Evolutionary conservation across 352 stramenopile genomes (phyloP).

Genomic region (Pythium brassicae): DNA sequence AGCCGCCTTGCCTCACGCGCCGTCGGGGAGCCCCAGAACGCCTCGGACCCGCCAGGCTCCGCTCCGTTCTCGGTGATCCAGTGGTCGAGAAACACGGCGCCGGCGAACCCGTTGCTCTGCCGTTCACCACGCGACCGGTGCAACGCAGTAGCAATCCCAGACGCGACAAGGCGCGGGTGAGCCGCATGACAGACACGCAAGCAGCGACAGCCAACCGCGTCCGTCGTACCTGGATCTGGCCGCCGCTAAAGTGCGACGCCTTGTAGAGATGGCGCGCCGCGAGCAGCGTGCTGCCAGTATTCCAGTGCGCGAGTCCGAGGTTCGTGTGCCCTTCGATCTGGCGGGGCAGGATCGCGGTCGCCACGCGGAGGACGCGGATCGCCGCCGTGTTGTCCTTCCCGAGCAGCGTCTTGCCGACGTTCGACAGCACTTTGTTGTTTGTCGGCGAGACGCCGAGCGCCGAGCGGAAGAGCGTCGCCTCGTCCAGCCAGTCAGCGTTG

Average conservation of each 20-base stretch:
- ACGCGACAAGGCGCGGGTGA: background rate
- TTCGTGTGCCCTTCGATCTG: slow-evolving; percentile 61
- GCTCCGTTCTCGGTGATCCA: slow-evolving; percentile 22
- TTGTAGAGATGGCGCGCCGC: slow-evolving; percentile 53
- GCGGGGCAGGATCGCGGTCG: slow-evolving; percentile 30
- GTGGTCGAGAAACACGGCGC: slow-evolving; percentile 25
- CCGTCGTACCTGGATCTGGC: slow-evolving; percentile 11
- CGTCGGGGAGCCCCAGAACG: slow-evolving; percentile 27
- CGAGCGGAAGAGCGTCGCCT: slow-evolving; percentile 51
- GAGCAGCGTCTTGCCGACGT: slow-evolving; percentile 63
- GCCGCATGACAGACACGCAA: background rate
- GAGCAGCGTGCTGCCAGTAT: slow-evolving; percentile 20
- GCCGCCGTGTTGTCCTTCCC: slow-evolving; percentile 31
- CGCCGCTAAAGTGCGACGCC: slow-evolving; percentile 20
- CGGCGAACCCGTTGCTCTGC: slow-evolving; percentile 34
- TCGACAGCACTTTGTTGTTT: slow-evolving; percentile 78
- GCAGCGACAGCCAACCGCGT: too few relatives aligned
- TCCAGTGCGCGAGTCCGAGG: slow-evolving; percentile 38
- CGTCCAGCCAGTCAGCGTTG: slow-evolving; percentile 64
- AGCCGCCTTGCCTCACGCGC: slow-evolving; percentile 18
- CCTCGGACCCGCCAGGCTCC: background rate
- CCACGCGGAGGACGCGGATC: slow-evolving; percentile 29
- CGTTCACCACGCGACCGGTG: background rate
- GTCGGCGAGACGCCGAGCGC: slow-evolving; percentile 49
- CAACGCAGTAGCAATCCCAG: background rate